Evolutionary conservation across 2,329 filamentous ascomycete species (phyloP), one percentile per base, ranked within the genome.

Genomic region (Metarhizium robertsii): DNA sequence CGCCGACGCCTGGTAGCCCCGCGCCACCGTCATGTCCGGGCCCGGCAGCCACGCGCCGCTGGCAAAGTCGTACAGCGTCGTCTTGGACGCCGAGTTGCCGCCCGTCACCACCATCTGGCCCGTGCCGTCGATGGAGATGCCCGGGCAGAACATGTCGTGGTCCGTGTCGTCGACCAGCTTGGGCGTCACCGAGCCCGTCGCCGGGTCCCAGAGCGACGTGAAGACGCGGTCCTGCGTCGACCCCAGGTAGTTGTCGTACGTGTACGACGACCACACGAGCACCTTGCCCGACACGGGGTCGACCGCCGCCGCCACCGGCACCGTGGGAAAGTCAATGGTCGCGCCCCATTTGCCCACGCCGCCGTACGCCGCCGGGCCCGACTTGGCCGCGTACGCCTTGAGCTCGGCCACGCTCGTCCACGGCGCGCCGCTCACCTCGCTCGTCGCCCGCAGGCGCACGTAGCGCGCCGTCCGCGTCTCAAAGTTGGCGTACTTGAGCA

Each of bases 91-190:
- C 54, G 75, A 71, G 29, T 74, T 73, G 1, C 81, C 81, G 6
- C 82, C 81, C 0, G 75, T 78, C 6, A 85, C 74, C 2, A 83
- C 62, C 7, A 81, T 71, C 8, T 71, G 68, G 0, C 79, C 80
- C 7, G 73, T 66, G 16, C 71, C 71, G 55, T 78, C 75, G 13
- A 76, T 65, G 51, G 56, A 58, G 42, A 58, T 58, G 2, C 79
- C 80, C 0, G 80, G 79, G 61, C 79, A 82, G 59, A 80, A 81
- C 78, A 80, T 81, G 61, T 80, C 77, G 59, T 80, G 76, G 4
- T 71, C 60, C 0, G 75, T 80, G 56, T 77, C 63, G 47, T 67
- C 64, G 7, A 73, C 38, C 2, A 62, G 61, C 18, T 63, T 64
- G 25, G 66, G 50, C 20, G 67, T 64, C 11, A 70, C 55, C 1